Evolutionary conservation across 768 basidiomycete species (phyloP), one percentile per base, ranked within the genome.

Genomic region (Filobasidium floriforme): DNA sequence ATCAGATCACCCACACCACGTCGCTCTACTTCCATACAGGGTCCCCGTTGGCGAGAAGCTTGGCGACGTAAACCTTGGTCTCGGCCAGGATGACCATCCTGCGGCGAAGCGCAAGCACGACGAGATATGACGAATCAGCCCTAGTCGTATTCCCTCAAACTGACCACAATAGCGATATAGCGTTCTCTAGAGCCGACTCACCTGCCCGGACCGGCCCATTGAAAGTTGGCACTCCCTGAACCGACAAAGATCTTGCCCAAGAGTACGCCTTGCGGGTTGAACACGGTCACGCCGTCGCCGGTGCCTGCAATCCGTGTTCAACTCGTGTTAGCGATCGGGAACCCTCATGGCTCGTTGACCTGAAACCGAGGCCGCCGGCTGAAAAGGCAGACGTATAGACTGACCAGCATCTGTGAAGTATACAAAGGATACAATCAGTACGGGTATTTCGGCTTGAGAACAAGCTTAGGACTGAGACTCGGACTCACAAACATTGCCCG

Each of bases 201-300:
- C 63, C 44, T 57, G 54, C 63, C 63, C 15, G 41, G 37, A 12
- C 54, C 63, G 29, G 40, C 63, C 63, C 63, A 64, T n/a, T 55
- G 41, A 59, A 77, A 77, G 63, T 77, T 75, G 29, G 76, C 76
- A 14, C 66, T 52, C 1, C 69, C 68, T 1, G 46, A 24, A 7
- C 76, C 76, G 9, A 71, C 18, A 61, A 66, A 78, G 66, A 78
- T 76, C 69, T 75, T 76, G 64, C 77, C 77, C n/a, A 76, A 61
- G 6, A 78, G 66, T 24, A 57, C 70, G 29, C 76, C 76, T 3
- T 67, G 60, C 1, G 75, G 74, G 46, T 72, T 71, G 68, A 68
- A 77, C 10, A 77, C 76, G 9, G 68, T 65, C 26, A 78, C 69
- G 32, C 76, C 75, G 57, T 78, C 77, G 22, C 52, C 52, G 11